Evolutionary conservation across 2,329 filamentous ascomycete genomes (phyloP).

Genomic region (Xylaria sp.): DNA sequence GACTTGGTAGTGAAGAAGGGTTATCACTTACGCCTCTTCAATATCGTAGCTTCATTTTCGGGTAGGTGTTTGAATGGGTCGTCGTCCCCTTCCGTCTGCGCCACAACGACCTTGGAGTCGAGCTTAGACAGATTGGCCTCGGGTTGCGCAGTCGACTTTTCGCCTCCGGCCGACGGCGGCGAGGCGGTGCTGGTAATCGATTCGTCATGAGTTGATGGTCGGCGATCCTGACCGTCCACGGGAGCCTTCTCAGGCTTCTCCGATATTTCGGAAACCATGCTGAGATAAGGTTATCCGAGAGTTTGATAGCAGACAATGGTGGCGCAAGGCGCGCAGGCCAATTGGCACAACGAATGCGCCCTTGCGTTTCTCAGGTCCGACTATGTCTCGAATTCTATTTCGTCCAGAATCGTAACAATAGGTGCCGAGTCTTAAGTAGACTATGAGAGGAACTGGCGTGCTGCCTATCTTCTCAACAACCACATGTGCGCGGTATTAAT

Average conservation of each 20-base stretch:
- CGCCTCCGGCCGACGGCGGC: constrained; percentile 32
- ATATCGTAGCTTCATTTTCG: constrained; percentile 71
- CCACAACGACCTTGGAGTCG: constrained; percentile 56
- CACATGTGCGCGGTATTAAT: constrained; percentile 6
- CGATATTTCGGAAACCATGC: constrained; percentile 44
- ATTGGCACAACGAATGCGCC: constrained; percentile 10
- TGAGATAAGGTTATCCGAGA: constrained; percentile 18
- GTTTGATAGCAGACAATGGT: constrained; percentile 17
- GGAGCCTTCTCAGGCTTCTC: constrained; percentile 47
- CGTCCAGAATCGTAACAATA: constrained; percentile 6
- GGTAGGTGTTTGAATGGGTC: constrained; percentile 72
- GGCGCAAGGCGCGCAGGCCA: constrained; percentile 11
- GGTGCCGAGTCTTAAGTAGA: constrained; percentile 11
- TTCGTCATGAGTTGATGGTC: constrained; percentile 52
- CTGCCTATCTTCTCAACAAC: constrained; percentile 17
- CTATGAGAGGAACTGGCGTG: constrained; percentile 3
- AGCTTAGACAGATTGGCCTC: constrained; percentile 52
- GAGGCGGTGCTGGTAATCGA: constrained; percentile 47
- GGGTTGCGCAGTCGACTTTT: constrained; percentile 30
- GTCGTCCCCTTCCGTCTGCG: constrained; percentile 57
- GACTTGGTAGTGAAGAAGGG: background rate
- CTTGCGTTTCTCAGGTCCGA: constrained; percentile 3
- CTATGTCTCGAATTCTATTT: constrained; percentile 6
- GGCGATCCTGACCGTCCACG: constrained; percentile 44
- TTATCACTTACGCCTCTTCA: constrained; percentile 62